phyloP scores from a whole-genome alignment of 2,329 filamentous ascomycete species.

The Fusarium scirpi region DNA sequence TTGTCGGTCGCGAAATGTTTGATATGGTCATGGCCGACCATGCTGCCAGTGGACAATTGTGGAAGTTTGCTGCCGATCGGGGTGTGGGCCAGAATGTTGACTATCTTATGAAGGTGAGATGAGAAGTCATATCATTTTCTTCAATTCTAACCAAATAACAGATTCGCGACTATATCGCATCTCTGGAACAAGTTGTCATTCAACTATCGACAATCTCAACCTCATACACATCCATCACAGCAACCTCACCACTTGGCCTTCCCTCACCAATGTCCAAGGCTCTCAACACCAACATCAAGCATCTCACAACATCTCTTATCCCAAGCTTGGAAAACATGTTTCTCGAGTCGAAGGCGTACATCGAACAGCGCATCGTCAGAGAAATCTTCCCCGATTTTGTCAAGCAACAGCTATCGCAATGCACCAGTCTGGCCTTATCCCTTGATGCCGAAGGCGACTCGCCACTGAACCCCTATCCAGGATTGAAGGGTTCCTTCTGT shows the following conservation, averaged over 20 bases:
- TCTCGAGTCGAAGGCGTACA: constrained; percentile 55
- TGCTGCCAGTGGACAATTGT: constrained; percentile 59
- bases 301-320: constrained; percentile 57
- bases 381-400: constrained; percentile 66
- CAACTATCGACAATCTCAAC: constrained; percentile 55
- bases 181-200: constrained; percentile 59
- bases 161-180: constrained; percentile 59
- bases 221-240: constrained; percentile 59
- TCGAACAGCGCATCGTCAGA: constrained; percentile 58
- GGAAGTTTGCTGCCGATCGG: constrained; percentile 61
- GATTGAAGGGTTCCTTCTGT: constrained; percentile 70
- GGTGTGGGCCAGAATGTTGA: constrained; percentile 64
- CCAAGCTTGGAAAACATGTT: constrained; percentile 61
- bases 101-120: constrained; percentile 61
- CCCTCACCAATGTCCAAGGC: constrained; percentile 55
- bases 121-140: background rate
- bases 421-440: constrained; percentile 59
- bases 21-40: constrained; percentile 63
- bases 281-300: constrained; percentile 61
- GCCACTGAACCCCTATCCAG: constrained; percentile 57
- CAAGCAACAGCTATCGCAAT: constrained; percentile 62
- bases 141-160: constrained; percentile 20
- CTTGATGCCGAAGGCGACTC: constrained; percentile 49
- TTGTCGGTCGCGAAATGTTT: constrained; percentile 64
- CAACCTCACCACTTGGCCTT: constrained; percentile 57